These are phyloP conservation scores for Cyclotella kingstonii DNA, from an alignment of 108 stramenopile species.

Conservation along the genomic window DNA sequence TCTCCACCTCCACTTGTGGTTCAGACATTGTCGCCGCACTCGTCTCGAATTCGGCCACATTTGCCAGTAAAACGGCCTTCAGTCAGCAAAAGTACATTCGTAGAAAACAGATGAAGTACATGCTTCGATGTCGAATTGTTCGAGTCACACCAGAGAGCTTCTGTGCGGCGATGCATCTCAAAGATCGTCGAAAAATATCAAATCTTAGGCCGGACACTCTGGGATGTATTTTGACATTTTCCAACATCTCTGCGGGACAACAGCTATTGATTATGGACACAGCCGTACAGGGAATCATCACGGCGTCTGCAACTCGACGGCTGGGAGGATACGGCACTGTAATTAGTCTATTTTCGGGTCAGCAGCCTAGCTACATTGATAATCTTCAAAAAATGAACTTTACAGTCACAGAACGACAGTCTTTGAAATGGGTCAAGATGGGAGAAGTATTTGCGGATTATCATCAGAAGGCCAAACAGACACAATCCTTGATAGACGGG, in stretches of 20 bases:
- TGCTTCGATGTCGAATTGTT: conserved; percentile 76
- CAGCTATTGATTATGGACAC: conserved; percentile 72
- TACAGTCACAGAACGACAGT: conserved; percentile 49
- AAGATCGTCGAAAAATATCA: conserved; percentile 57
- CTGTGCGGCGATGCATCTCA: conserved; percentile 61
- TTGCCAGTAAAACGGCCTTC: conserved; percentile 78
- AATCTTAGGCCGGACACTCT: conserved; percentile 82
- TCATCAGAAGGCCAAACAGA: conserved; percentile 11
- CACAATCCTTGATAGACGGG: conserved; percentile 12
- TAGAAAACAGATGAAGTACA: conserved; percentile 79
- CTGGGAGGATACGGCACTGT: conserved; percentile 88
- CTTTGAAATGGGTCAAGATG: conserved; percentile 71
- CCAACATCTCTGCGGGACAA: conserved; percentile 84
- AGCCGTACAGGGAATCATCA: conserved; percentile 61
- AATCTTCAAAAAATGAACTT: conserved; percentile 67
- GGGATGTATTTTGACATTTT: conserved; percentile 70
- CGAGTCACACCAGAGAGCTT: conserved; percentile 63
- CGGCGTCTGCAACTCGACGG: conserved; percentile 67
- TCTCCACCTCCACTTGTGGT: conserved; percentile 42
- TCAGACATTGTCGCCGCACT: conserved; percentile 69
- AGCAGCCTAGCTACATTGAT: conserved; percentile 74
- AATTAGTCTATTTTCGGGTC: conserved; percentile 60
- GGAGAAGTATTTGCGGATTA: conserved; percentile 65
- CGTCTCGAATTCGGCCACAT: conserved; percentile 80
- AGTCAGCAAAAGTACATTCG: conserved; percentile 83